Evolutionary conservation across 768 basidiomycete species (phyloP).

Genomic region (Pulveroboletus frians): DNA sequence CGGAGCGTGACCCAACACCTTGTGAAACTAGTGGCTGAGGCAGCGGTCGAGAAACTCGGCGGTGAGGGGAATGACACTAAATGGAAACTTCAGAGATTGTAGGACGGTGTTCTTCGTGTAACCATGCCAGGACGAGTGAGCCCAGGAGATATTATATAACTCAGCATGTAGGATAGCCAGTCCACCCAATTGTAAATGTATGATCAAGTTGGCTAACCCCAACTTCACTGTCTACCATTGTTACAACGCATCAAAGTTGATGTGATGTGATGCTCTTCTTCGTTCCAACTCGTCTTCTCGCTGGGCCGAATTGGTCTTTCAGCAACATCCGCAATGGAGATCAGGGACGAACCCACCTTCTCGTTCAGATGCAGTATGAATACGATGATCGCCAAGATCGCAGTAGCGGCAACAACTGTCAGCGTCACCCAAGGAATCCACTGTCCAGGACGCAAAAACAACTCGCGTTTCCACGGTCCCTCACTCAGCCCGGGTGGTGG

Average conservation of each 20-base stretch:
- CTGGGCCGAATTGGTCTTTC: conserved; percentile 35
- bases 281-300: conserved; percentile 92
- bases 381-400: conserved; percentile 74
- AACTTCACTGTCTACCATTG: not conserved
- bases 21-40: conserved; percentile 64
- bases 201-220: not conserved
- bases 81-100: conserved; percentile 38
- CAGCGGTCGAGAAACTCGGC: conserved; percentile 43
- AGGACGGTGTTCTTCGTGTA: not conserved
- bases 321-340: conserved; percentile 1
- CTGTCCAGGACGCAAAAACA: conserved; percentile 90
- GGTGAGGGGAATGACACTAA: conserved; percentile 48
- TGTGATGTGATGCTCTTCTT: conserved; percentile 83
- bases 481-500: conserved; percentile 57
- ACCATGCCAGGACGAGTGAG: not conserved
- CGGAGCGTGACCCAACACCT: conserved; percentile 65
- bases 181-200: not conserved
- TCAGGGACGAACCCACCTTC: conserved; percentile 53
- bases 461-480: conserved; percentile 71
- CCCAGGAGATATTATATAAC: not conserved
- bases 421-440: conserved; percentile 99
- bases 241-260: conserved; percentile 94
- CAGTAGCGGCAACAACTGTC: conserved; percentile 70
- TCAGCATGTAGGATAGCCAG: conserved; percentile 14
- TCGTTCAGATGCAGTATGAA: conserved; percentile 87